Percentiles rank a stretch among this genome's conserved stretches.
phyloP scores from a whole-genome alignment of 345 rosid genomes.

The Lagerstroemia speciosa region DNA sequence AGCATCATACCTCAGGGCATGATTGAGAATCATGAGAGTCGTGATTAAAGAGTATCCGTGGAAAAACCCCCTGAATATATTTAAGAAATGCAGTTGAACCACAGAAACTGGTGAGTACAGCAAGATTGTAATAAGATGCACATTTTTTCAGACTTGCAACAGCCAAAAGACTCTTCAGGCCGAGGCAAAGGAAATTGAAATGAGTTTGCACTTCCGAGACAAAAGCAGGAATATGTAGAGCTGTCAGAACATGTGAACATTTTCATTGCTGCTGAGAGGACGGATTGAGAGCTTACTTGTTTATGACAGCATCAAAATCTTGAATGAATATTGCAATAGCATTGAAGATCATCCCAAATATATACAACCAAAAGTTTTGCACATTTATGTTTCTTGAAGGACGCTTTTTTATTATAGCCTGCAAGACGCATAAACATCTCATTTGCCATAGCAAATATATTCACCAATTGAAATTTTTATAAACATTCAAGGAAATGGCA shows the following conservation, averaged over 20 bases:
- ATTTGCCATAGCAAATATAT: not conserved
- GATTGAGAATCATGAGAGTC: constrained; percentile 86
- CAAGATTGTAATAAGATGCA: not conserved
- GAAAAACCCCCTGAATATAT: constrained; percentile 75
- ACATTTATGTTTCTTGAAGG: constrained; percentile 94
- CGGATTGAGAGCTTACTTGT: constrained; percentile 46
- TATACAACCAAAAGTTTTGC: constrained; percentile 91
- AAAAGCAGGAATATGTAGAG: not conserved
- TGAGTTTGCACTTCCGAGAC: not conserved
- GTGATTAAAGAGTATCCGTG: constrained; percentile 87
- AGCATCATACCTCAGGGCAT: constrained; percentile 69
- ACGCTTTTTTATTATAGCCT: constrained; percentile 90
- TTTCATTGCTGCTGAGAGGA: constrained; percentile 6
- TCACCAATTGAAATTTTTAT: not conserved
- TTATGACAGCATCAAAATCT: constrained; percentile 83
- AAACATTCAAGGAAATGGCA: not conserved
- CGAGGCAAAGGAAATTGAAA: not conserved
- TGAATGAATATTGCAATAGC: constrained; percentile 78
- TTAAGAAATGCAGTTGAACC: constrained; percentile 1
- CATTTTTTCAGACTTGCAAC: not conserved
- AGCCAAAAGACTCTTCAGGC: not conserved
- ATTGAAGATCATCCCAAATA: constrained; percentile 94
- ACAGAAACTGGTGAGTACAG: not conserved
- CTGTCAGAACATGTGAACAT: not conserved
- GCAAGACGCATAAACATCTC: constrained; percentile 24